These are phyloP conservation scores for Hericium alpestre DNA, from an alignment of 768 basidiomycete species.

Conservation along the genomic window DNA sequence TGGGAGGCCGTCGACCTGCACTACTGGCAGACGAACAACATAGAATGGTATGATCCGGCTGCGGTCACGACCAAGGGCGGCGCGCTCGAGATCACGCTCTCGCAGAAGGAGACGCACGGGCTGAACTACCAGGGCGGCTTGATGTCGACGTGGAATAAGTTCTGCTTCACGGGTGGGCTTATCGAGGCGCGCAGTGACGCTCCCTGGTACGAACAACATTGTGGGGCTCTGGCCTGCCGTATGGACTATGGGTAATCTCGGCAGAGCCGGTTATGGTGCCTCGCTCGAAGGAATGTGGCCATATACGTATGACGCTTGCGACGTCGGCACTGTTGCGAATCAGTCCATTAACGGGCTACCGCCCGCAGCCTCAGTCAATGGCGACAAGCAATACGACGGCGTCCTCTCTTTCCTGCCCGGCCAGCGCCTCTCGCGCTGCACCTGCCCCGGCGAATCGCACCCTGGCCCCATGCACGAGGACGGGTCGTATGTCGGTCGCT, in stretches of 20 bases:
- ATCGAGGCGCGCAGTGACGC: conserved; percentile 55
- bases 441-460: conserved; percentile 35
- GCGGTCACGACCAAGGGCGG: conserved; percentile 37
- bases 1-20: conserved; percentile 38
- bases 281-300: conserved; percentile 81
- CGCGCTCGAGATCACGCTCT: conserved; percentile 40
- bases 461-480: conserved; percentile 42
- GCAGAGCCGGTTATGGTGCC: conserved; percentile 84
- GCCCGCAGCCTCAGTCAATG: conserved; percentile 43
- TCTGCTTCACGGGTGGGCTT: conserved; percentile 87
- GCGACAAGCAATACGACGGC: conserved; percentile 42
- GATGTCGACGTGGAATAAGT: conserved; percentile 57
- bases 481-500: conserved; percentile 50
- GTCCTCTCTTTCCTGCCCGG: conserved; percentile 79
- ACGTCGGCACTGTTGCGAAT: conserved; percentile 85
- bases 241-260: conserved; percentile 76
- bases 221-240: conserved; percentile 68
- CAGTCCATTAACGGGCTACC: conserved; percentile 68
- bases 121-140: conserved; percentile 37
- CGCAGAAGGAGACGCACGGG: conserved; percentile 51
- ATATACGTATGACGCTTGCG: conserved; percentile 76
- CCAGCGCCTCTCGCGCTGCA: conserved; percentile 30
- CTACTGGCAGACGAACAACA: conserved; percentile 37
- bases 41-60: conserved; percentile 82
- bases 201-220: conserved; percentile 60